Percentiles rank a stretch among this genome's conserved stretches.
Conservation (phyloP, 176 grass and related monocot species). For the Chloris gayana region DNA sequence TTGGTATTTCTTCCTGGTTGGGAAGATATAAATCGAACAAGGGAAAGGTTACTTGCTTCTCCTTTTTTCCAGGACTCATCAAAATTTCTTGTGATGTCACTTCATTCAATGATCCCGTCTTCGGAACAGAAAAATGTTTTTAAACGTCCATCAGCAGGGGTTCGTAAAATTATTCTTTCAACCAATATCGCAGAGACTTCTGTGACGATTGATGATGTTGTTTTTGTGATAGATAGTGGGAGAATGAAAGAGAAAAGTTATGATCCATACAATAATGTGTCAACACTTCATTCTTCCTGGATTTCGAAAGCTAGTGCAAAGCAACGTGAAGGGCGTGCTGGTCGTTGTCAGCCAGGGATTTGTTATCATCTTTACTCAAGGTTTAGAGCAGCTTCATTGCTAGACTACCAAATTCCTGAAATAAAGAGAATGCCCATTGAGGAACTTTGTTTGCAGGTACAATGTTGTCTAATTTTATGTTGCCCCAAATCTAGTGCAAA, state of each 20-base stretch:
- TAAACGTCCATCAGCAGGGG: conserved; percentile 57
- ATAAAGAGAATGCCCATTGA: conserved; percentile 98
- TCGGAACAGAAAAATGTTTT: conserved; percentile 93
- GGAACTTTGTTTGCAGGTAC: conserved; percentile 93
- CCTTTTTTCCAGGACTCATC: conserved; percentile 65
- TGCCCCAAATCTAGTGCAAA: conserved; percentile 21
- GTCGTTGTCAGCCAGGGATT: conserved; percentile 87
- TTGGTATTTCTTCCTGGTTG: conserved; percentile 96
- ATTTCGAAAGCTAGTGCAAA: conserved; percentile 92
- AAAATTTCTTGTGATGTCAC: conserved; percentile 73
- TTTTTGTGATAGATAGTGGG: conserved; percentile 93
- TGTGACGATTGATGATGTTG: conserved; percentile 96
- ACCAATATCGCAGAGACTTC: conserved; percentile 98
- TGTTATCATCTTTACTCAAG: conserved; percentile 96
- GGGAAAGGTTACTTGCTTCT: conserved; percentile 77
- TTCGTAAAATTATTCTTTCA: conserved; percentile 97
- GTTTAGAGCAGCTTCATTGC: conserved; percentile 75
- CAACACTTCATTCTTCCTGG: conserved; percentile 94
- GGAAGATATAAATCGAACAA: conserved; percentile 95
- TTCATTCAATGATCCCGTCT: conserved; percentile 97
- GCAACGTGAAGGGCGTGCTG: conserved; percentile 87
- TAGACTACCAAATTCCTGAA: conserved; percentile 86
- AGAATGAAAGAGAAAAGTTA: conserved; percentile 99
- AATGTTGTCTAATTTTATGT: conserved; percentile 30
- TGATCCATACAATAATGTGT: conserved; percentile 97